Percentiles rank a stretch among this genome's conserved stretches.
These are phyloP conservation scores for Ustilago trichophora DNA, from an alignment of 1,284 basidiomycete genomes.

Conservation along the genomic window DNA sequence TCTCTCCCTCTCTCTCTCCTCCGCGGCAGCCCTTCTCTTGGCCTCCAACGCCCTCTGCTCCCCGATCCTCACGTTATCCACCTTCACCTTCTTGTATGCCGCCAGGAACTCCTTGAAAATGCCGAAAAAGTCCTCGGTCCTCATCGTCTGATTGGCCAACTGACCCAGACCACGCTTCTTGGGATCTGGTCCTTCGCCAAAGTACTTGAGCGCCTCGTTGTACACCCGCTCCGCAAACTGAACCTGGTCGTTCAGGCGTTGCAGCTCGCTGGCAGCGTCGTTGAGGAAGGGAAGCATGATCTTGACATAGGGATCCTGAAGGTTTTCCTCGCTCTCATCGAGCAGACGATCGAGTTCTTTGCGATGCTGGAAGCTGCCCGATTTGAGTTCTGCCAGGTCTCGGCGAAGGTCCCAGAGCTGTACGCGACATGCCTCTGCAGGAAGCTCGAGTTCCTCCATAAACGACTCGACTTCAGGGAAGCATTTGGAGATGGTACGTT, in stretches of 20 bases:
- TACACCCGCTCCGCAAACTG: constrained; percentile 63
- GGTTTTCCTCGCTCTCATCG: constrained; percentile 61
- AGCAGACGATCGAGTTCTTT: constrained; percentile 63
- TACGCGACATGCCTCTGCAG: constrained; percentile 87
- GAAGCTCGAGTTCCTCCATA: constrained; percentile 85
- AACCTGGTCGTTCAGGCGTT: constrained; percentile 61
- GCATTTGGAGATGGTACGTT: constrained; percentile 84
- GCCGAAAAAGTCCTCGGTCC: constrained; percentile 66
- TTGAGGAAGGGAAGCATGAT: constrained; percentile 66
- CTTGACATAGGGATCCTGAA: constrained; percentile 63
- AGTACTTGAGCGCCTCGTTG: constrained; percentile 62
- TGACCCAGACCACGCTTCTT: constrained; percentile 60
- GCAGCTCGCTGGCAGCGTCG: constrained; percentile 50
- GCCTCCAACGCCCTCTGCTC: constrained; percentile 63
- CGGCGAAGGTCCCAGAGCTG: constrained; percentile 63
- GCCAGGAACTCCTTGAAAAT: constrained; percentile 65
- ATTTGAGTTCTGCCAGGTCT: constrained; percentile 66
- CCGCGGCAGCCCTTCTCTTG: constrained; percentile 60
- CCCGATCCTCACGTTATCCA: constrained; percentile 59
- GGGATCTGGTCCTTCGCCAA: constrained; percentile 65
- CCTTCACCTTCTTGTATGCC: constrained; percentile 64
- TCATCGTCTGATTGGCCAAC: constrained; percentile 56
- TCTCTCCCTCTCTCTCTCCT: constrained; percentile 61
- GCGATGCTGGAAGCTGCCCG: constrained; percentile 60
- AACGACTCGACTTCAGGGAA: constrained; percentile 90